Base-by-base conservation (phyloP, 2,329 filamentous ascomycete genomes). In the Fusarium temperatum region DNA sequence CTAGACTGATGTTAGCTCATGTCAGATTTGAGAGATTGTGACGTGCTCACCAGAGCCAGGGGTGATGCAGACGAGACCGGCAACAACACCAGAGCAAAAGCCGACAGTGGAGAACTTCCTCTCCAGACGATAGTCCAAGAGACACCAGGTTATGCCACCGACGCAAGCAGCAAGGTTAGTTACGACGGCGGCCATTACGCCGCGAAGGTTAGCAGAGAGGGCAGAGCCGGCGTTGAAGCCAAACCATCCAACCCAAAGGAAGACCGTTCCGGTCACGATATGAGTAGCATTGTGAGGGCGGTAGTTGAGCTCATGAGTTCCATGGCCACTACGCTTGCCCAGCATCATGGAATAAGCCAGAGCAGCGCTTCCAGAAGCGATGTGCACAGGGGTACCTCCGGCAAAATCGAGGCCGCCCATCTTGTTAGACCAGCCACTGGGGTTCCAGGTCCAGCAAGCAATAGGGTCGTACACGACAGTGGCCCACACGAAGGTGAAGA, bases 211-310 rank as follows among this genome's bases (percentile, higher is more conserved):
- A 58, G 94, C 94, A 55, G 91, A 87, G 63, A 96, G 86, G 20
- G 94, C 94, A 22, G 92, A 95, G 73, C 94, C 94, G 56, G 93
- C 94, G 78, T 97, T 98, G 90, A 98, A 98, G 54, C 95, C 95
- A 79, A 97, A 97, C 95, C 94, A 98, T 61, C 95, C 95, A 22
- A 97, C 93, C 94, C 95, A 98, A 22, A 98, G 90, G 84, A 98
- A 97, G 53, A 97, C 94, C 7, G 95, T 97, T 36, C 95, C 95
- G 63, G 97, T 93, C 59, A 97, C 94, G 76, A 98, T 95, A 81
- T 97, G 94, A 8, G 94, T 96, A 53, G 97, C 94, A 78, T 97
- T 97, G 85, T 98, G 95, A 15, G 95, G 95, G 57, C 95, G 92
- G 83, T 96, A 97, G 85, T 97, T 97, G 77, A 97, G 87, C 82